Evolutionary conservation across 371 early-diverging fungal species (phyloP), one percentile per base, ranked within the genome.

Genomic region (Batkoa obscura): DNA sequence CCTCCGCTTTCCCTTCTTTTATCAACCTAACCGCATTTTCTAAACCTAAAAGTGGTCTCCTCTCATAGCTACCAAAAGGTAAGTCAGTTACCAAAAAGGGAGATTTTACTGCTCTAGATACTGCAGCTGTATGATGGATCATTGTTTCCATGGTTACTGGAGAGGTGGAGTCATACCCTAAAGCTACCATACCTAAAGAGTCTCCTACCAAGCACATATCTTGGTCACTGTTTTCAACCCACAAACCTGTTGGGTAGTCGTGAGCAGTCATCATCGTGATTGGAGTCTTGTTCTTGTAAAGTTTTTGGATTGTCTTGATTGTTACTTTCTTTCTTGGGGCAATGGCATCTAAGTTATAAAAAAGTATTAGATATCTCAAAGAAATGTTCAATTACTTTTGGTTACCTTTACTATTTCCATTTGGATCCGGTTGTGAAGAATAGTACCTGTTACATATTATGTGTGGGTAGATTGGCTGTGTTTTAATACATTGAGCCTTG

Each of bases 201-300:
- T 94, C 98, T 13, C 98, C 98, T 1, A 97, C 92, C 6, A 97
- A 77, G 50, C 77, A 74, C 62, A 86, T 71, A 62, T 97, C 98
- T 57, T 88, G 76, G 0, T 81, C 85, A 2, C 85, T 71, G 42
- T 79, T 76, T 56, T 94, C 93, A 46, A 77, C 81, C 31, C 88
- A 76, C n/a, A 84, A 65, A 3, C 83, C 88, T 8, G 90, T 82
- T 30, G 94, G 91, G 59, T 91, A 97, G 66, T 94, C 88, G 66
- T 81, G 75, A 2, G 88, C 88, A 0, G 90, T 88, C 73, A 88
- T 74, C 74, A 87, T 73, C 0, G 84, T 75, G 51, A 93, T 87
- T 12, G 89, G 88, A 58, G 76, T 79, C 13, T 68, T 63, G 17
- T 71, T 62, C 55, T 71, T 71, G 65, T 91, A 83, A 61, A 88